phyloP scores from a whole-genome alignment of 129 eudicot species.

The Silybum marianum region DNA sequence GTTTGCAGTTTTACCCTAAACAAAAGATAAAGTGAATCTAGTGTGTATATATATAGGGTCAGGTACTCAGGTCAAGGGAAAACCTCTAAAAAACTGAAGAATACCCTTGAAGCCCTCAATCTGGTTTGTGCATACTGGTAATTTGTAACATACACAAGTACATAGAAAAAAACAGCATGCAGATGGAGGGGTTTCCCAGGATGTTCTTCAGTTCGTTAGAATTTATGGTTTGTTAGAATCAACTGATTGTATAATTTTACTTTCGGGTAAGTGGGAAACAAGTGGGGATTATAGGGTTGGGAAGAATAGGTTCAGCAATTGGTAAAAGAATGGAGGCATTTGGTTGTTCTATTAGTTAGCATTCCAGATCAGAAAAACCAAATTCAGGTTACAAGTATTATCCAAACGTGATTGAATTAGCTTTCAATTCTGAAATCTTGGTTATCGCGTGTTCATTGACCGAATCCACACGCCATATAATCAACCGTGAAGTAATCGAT shows the following conservation, averaged over 20 bases:
- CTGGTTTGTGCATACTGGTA: too few relatives aligned
- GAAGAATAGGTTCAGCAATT: constrained; percentile 82
- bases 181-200: too few relatives aligned
- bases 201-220: neutral
- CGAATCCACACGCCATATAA: constrained; percentile 56
- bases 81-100: too few relatives aligned
- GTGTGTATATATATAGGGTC: too few relatives aligned
- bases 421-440: constrained; percentile 69
- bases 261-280: constrained; percentile 79
- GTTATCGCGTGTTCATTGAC: constrained; percentile 76
- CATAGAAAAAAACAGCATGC: too few relatives aligned
- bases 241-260: neutral
- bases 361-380: constrained; percentile 72
- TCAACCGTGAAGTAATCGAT: constrained; percentile 70
- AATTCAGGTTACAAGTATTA: constrained; percentile 59
- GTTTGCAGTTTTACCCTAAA: too few relatives aligned
- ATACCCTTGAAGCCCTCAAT: too few relatives aligned
- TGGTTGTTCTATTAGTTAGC: constrained; percentile 60
- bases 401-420: constrained; percentile 54
- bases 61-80: too few relatives aligned
- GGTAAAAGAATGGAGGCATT: constrained; percentile 74
- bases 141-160: too few relatives aligned
- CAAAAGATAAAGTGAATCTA: too few relatives aligned
- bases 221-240: neutral
- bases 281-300: constrained; percentile 83